Evolutionary conservation across 2,329 filamentous ascomycete species (phyloP).

Genomic region (Calonectria henricotiae): DNA sequence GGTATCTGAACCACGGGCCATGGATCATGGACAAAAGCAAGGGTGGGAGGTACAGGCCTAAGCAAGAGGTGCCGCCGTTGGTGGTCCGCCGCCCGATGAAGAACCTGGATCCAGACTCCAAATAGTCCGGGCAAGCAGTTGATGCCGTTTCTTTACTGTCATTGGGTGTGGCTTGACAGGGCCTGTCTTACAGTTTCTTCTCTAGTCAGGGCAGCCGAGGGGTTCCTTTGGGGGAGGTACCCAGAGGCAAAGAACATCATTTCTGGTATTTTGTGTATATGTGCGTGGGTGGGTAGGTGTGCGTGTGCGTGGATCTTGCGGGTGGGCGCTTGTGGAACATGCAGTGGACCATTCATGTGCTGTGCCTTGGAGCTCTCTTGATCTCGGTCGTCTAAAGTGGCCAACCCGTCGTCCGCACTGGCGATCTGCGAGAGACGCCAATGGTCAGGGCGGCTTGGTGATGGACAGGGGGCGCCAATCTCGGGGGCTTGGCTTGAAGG

Average conservation of each 20-base stretch:
- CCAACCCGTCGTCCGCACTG: constrained; percentile 42
- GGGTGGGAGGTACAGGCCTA: constrained; percentile 33
- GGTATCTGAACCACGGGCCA: constrained; percentile 44
- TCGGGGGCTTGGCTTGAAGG: constrained; percentile 39
- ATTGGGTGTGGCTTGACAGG: constrained; percentile 27
- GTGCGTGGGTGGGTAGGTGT: constrained; percentile 1
- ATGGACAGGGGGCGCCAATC: constrained; percentile 45
- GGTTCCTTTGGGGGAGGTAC: not conserved
- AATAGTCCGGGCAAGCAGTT: constrained; percentile 13
- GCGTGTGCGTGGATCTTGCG: constrained; percentile 18
- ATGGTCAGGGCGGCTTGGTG: constrained; percentile 42
- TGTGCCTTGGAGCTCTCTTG: constrained; percentile 45
- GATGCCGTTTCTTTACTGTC: not conserved
- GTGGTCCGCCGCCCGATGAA: constrained; percentile 24
- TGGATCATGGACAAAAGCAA: constrained; percentile 25
- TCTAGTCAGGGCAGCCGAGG: constrained; percentile 14
- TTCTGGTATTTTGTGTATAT: not conserved
- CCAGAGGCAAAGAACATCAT: constrained; percentile 20
- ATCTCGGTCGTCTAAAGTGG: constrained; percentile 51
- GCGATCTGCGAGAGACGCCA: constrained; percentile 43
- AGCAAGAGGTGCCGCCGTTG: constrained; percentile 33
- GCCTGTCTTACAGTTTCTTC: constrained; percentile 2
- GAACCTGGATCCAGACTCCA: constrained; percentile 16
- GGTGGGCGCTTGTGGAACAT: constrained; percentile 30
- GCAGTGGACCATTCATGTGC: constrained; percentile 47